Conservation (phyloP, 169 alveolate genomes). For the Eimeria sp. region DNA sequence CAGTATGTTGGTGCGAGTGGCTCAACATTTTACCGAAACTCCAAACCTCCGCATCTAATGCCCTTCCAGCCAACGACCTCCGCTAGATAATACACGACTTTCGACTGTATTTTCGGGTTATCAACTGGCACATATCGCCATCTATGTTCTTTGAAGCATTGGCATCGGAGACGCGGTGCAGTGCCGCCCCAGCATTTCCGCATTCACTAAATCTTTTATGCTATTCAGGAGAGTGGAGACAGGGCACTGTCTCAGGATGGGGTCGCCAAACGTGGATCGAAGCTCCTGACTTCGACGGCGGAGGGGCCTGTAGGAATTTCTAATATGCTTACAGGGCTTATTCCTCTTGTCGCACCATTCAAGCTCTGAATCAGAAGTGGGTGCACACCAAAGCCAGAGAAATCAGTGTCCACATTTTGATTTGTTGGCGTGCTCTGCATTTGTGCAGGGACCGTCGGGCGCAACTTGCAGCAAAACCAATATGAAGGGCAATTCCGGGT, state of each 20-base stretch:
- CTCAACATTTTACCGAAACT: neutral
- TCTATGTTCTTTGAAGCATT: neutral
- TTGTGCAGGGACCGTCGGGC: conserved; percentile 64
- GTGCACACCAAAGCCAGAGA: neutral
- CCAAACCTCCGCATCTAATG: neutral
- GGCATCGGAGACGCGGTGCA: neutral
- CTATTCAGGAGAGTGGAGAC: conserved; percentile 43
- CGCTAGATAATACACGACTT: neutral
- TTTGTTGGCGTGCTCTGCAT: neutral
- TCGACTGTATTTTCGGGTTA: neutral
- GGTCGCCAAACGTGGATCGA: conserved; percentile 74
- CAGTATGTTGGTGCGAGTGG: conserved; percentile 58
- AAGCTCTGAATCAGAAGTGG: neutral
- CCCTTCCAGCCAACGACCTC: neutral
- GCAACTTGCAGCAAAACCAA: conserved; percentile 65
- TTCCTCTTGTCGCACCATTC: neutral
- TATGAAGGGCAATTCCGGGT: conserved; percentile 64
- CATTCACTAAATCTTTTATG: neutral
- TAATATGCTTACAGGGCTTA: neutral
- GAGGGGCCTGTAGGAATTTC: conserved; percentile 19
- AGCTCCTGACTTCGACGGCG: conserved; percentile 30
- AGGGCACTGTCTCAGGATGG: conserved; percentile 65
- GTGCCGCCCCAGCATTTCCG: neutral
- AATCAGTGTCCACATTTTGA: neutral
- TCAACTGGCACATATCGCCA: neutral